These are phyloP conservation scores for California macrophylla DNA, from an alignment of 441 rosid species.

Conservation along the genomic window DNA sequence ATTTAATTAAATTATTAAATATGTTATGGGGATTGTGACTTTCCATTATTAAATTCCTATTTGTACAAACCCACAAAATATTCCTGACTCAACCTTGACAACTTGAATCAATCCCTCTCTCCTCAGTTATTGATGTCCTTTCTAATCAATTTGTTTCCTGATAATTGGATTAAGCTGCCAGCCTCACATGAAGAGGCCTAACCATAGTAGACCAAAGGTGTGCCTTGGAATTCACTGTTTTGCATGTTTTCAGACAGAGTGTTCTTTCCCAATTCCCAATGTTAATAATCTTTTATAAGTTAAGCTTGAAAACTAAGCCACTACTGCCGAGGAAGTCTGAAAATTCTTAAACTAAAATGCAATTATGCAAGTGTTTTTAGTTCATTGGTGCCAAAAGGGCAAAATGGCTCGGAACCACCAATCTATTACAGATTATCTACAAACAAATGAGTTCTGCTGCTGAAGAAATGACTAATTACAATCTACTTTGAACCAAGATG, in stretches of 20 bases:
- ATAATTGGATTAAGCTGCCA: background rate
- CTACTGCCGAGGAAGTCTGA: background rate
- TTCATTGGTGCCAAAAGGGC: background rate
- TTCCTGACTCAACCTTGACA: slow-evolving; percentile 5
- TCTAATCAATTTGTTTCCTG: background rate
- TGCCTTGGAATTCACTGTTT: background rate
- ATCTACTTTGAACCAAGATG: background rate
- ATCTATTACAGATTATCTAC: background rate
- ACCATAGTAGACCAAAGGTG: background rate
- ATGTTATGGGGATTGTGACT: slow-evolving; percentile 4
- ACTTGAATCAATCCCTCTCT: slow-evolving; percentile 1
- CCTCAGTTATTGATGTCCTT: slow-evolving; percentile 7
- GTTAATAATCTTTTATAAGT: background rate
- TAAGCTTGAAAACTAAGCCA: background rate
- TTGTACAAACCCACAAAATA: slow-evolving; percentile 1
- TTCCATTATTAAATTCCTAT: background rate
- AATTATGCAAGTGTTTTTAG: background rate
- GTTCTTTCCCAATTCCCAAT: background rate
- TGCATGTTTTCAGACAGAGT: background rate
- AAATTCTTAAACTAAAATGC: background rate
- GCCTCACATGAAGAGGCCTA: slow-evolving; percentile 1
- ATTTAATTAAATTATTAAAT: background rate
- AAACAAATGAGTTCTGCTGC: background rate
- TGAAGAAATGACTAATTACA: background rate
- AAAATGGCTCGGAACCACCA: background rate